Base-by-base conservation (phyloP, 2,329 filamentous ascomycete species). In the Diaporthe eres region DNA sequence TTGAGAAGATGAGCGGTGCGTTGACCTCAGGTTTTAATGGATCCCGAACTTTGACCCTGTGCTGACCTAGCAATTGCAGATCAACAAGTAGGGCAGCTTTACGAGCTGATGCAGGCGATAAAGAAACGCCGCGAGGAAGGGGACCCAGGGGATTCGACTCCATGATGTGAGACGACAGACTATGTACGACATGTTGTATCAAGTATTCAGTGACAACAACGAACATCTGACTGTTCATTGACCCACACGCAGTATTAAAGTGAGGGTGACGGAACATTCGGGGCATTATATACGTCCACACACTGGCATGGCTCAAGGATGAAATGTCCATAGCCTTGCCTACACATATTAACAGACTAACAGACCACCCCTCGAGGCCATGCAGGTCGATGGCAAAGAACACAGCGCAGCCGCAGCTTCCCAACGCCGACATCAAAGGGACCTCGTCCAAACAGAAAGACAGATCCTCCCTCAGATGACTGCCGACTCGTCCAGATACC, bases 1-100 rank as follows among this genome's bases (percentile, higher is more conserved):
- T 98, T 74, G 93, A 95, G 77, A 98, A 98, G 85, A 94, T 98
- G 95, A 98, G 94, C 83, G 96, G 95, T 97, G 84, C 80, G 92
- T 76, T 17, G 31, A 31, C 31, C 31, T 31, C 31, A 31, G 4
- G 4, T 31, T 1, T 31, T 31, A 31, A 25, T 10, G 5, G 9
- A 2, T 6, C 15, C 53, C 17, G 28, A 12, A 2, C 34, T 22
- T 31, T 55, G 15, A 6, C 72, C 78, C 37, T 79, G 61, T 51
- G 39, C 60, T 72, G 31, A 74, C 58, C 72, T 60, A 74, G 58
- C 22, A 3, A 25, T 3, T 37, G 15, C 77, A 98, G 95, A 98
- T 83, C 94, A 98, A 83, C 97, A 99, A 85, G 88, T 98, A 71
- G 94, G 93, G 1, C 97, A 99, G 84, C 86, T 99, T 79, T 98